Evolutionary conservation across 2,329 filamentous ascomycete species (phyloP).

Genomic region (Aureobasidium pullulans): DNA sequence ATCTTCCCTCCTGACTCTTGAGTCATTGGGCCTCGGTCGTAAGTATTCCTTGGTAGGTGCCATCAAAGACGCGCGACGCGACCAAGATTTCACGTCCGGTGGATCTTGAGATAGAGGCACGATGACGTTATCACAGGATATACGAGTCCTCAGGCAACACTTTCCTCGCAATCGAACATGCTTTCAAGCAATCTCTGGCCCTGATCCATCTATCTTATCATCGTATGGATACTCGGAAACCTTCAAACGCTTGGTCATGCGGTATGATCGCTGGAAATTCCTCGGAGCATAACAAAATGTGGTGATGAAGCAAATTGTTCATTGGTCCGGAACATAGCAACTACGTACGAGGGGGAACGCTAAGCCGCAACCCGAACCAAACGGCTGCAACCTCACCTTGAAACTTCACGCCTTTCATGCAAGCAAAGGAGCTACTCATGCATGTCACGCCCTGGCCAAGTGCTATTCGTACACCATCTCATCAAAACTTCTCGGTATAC

Average conservation of each 20-base stretch:
- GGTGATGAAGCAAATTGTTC: neutral
- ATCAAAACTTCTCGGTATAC: neutral
- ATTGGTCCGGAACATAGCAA: neutral
- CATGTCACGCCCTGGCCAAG: conserved; percentile 8
- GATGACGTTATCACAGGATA: neutral
- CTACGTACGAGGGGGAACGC: neutral
- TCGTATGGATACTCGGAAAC: neutral
- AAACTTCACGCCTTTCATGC: conserved; percentile 12
- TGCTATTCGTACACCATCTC: neutral
- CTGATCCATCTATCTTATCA: neutral
- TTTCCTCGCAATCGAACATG: neutral
- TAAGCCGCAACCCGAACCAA: neutral
- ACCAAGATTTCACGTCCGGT: neutral
- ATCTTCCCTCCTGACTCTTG: neutral
- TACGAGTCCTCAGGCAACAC: neutral
- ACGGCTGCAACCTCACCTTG: conserved; percentile 5
- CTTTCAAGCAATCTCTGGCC: neutral
- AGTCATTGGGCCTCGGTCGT: neutral
- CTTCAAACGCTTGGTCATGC: neutral
- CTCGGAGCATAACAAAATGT: conserved; percentile 1
- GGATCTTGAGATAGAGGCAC: neutral
- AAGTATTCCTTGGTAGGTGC: neutral
- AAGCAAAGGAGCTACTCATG: conserved; percentile 10
- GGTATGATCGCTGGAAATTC: neutral
- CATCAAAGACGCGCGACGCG: neutral